Percentiles rank a stretch among this genome's conserved stretches.
These are phyloP conservation scores for Arthrobotrys sinensis DNA, from an alignment of 2,329 filamentous ascomycete genomes.

Conservation along the genomic window DNA sequence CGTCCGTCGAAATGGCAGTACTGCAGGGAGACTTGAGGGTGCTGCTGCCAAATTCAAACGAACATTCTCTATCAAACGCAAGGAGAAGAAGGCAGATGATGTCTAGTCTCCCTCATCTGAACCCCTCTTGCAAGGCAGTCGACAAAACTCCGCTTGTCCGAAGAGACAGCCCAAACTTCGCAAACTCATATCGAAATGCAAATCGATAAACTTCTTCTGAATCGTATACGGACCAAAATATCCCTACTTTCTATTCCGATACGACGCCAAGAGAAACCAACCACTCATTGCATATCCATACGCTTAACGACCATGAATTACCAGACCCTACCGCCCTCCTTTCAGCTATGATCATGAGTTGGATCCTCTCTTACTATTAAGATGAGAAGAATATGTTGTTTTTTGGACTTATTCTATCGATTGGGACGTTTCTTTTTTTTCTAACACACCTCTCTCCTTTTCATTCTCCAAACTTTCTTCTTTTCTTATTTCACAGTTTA, in stretches of 20 bases:
- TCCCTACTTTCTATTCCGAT: neutral
- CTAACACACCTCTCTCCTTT: neutral
- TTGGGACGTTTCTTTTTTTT: neutral
- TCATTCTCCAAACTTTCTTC: neutral
- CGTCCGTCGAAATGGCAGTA: slow-evolving; percentile 50
- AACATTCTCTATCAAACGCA: slow-evolving; percentile 57
- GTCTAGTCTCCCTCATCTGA: slow-evolving; percentile 28
- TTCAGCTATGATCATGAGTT: neutral
- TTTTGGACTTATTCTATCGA: neutral
- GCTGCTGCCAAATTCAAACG: slow-evolving; percentile 54
- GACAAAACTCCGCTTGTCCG: neutral
- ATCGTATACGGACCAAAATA: neutral
- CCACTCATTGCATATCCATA: slow-evolving; percentile 7
- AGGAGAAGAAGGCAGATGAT: slow-evolving; percentile 46
- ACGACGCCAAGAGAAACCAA: neutral
- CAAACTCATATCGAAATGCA: slow-evolving; percentile 34
- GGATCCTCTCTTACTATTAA: neutral
- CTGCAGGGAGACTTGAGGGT: slow-evolving; percentile 53
- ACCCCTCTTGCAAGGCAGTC: neutral
- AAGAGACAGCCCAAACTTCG: neutral
- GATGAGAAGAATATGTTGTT: neutral
- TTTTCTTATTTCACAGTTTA: neutral
- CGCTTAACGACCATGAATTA: slow-evolving; percentile 5
- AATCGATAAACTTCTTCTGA: slow-evolving; percentile 9
- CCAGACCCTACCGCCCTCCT: slow-evolving; percentile 7